These are phyloP conservation scores for Tolypocladium ophioglossoides DNA, from an alignment of 2,329 filamentous ascomycete genomes.

Conservation along the genomic window DNA sequence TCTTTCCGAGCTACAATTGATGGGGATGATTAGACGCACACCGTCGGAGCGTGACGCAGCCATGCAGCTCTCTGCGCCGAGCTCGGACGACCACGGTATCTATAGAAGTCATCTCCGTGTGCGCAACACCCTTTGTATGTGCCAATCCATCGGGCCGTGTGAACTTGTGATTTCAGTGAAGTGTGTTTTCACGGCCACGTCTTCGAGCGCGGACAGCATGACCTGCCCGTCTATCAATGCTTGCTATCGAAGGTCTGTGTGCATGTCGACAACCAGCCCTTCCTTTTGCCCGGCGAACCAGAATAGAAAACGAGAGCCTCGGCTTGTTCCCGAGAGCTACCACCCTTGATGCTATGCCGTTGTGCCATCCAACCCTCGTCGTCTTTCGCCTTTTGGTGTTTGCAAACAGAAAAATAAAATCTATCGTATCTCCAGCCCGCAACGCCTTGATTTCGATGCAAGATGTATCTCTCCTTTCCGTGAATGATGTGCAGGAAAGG, in stretches of 20 bases:
- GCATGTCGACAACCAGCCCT: background rate
- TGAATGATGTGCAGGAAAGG: constrained; percentile 9
- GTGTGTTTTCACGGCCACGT: background rate
- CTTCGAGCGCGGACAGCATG: constrained; percentile 1
- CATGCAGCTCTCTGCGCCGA: background rate
- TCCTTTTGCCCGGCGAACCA: background rate
- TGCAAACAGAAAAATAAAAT: constrained; percentile 7
- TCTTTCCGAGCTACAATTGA: background rate
- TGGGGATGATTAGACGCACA: background rate
- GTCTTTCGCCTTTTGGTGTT: background rate
- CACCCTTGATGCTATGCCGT: background rate
- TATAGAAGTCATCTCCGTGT: background rate
- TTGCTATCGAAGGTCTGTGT: constrained; percentile 3
- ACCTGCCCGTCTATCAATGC: constrained; percentile 3
- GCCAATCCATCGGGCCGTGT: background rate
- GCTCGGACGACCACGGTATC: background rate
- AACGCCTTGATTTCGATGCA: constrained; percentile 20
- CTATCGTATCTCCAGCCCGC: constrained; percentile 19
- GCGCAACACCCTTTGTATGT: background rate
- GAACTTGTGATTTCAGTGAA: background rate
- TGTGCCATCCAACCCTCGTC: background rate
- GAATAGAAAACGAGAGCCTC: background rate
- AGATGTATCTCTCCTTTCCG: constrained; percentile 6
- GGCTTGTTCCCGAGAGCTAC: background rate
- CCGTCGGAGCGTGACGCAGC: background rate